Evolutionary conservation across 2,329 filamentous ascomycete genomes (phyloP), one percentile per base, ranked within the genome.

Genomic region (Arthrobotrys megalospora): DNA sequence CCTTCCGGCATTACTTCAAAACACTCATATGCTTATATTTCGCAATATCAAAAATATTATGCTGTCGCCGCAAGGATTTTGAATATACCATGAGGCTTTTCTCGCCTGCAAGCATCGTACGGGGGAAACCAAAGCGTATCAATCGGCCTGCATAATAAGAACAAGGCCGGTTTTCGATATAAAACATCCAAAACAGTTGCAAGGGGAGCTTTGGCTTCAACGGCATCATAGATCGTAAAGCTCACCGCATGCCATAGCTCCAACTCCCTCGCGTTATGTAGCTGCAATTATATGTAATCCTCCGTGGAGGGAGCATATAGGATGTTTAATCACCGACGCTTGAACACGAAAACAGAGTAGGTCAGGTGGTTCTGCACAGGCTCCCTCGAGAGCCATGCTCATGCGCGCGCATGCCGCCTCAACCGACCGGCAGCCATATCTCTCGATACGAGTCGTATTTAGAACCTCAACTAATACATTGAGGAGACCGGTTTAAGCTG

Each of bases 361-460:
- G 66, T 77, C 73, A 77, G 38, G 73, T 77, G 73, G 36, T 70
- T 70, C 65, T 77, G 73, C 66, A 77, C 60, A 64, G 58, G 53
- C 55, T 60, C 60, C 47, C 65, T 69, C 32, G 24, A 48, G n/a
- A 47, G 50, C 24, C 62, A 66, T 47, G 45, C 36, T 28, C 65
- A 71, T 70, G 73, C 73, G 73, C 72, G 72, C 73, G 73, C 73
- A 77, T 70, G 73, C 73, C 73, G 73, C 73, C 45, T 70, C 66
- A 76, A 76, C 72, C 72, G 72, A 69, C 52, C 36, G 55, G 47
- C 65, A 48, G 19, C 66, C 52, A 38, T 36, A 48, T 63, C 32
- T 36, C 43, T 48, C 47, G 62, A 73, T 73, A 73, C 69, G 69
- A 66, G 36, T 34, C 34, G 64, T 67, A 67, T 67, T 66, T 50